Evolutionary conservation across 2,329 filamentous ascomycete species (phyloP).

Genomic region (Monilinia fructigena): DNA sequence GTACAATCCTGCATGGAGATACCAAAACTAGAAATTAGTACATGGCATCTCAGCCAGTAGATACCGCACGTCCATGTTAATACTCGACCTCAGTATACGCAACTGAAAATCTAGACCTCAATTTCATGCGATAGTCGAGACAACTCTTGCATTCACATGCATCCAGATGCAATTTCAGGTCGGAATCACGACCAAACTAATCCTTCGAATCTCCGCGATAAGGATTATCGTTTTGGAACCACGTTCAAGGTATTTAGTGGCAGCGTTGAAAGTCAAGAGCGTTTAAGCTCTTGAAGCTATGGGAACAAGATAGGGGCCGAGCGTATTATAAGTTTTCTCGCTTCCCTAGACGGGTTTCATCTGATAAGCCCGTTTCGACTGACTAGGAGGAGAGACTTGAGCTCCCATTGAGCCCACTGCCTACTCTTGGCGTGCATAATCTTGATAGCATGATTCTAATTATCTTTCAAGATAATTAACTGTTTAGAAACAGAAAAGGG

Average conservation of each 20-base stretch:
- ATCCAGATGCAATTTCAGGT: background rate
- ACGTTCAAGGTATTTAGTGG: background rate
- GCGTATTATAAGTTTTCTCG: background rate
- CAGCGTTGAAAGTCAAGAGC: background rate
- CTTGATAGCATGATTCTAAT: background rate
- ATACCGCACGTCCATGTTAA: constrained; percentile 2
- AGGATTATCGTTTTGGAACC: background rate
- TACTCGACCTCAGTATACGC: background rate
- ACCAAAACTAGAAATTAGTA: background rate
- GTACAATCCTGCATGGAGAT: background rate
- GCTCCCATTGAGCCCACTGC: no score
- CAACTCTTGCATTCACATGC: background rate
- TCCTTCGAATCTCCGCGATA: background rate
- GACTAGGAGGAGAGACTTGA: no score
- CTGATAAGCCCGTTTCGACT: background rate
- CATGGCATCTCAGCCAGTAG: background rate
- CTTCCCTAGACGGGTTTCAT: background rate
- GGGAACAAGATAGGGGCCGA: background rate
- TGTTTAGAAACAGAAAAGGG: no score
- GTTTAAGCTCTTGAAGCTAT: background rate
- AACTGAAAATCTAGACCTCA: background rate
- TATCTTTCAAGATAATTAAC: no score
- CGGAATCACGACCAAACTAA: background rate
- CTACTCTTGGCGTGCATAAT: no score
- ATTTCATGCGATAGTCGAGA: background rate